phyloP scores from a whole-genome alignment of 306 rosid species.

The Elaeagnus macrophylla region DNA sequence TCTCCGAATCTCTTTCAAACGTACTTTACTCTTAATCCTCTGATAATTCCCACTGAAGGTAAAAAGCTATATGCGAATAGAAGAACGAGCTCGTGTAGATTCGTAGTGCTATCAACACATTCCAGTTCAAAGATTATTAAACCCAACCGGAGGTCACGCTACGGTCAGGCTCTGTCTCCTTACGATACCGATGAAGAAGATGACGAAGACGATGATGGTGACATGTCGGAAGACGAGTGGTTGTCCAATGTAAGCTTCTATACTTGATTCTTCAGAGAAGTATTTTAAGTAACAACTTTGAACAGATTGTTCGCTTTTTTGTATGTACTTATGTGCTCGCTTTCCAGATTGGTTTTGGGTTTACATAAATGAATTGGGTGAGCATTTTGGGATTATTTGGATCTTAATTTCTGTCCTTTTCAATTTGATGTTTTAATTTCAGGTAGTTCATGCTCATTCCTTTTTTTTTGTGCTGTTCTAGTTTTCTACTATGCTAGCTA shows the following conservation, averaged over 20 bases:
- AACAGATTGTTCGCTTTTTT: not conserved
- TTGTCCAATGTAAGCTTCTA: constrained; percentile 46
- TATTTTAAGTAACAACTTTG: not conserved
- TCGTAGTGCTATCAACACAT: constrained; percentile 56
- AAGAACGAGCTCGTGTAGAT: constrained; percentile 14
- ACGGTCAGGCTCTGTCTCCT: constrained; percentile 39
- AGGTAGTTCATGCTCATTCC: not conserved
- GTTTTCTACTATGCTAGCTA: not conserved
- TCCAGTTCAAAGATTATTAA: constrained; percentile 68
- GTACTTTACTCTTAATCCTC: constrained; percentile 5
- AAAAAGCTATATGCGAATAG: constrained; percentile 1
- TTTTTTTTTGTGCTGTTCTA: not conserved
- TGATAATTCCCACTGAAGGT: constrained; percentile 7
- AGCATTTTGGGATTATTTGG: not conserved
- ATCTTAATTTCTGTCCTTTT: not conserved
- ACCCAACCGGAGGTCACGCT: constrained; percentile 52
- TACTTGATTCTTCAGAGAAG: not conserved
- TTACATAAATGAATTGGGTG: no score
- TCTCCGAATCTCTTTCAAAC: constrained; percentile 15
- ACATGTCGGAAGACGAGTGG: constrained; percentile 32
- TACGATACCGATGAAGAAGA: constrained; percentile 44
- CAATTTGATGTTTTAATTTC: not conserved
- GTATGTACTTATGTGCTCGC: no score
- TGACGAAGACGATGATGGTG: constrained; percentile 12
- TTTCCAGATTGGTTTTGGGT: no score